Conservation (phyloP, 257 asterid species). For the Fraxinus americana region DNA sequence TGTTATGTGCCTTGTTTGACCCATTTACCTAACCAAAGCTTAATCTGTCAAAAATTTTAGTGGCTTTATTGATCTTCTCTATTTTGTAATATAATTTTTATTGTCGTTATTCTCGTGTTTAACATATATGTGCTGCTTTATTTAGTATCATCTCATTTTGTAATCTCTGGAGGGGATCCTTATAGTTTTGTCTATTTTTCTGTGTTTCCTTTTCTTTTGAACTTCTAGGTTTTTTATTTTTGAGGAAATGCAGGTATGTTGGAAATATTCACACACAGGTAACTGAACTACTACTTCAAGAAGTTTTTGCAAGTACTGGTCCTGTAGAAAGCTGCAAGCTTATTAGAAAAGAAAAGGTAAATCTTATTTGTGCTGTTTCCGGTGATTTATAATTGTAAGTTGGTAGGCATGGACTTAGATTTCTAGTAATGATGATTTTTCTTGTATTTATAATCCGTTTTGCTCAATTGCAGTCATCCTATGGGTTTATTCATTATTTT, state of each 20-base stretch:
- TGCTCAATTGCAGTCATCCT: slow-evolving; percentile 46
- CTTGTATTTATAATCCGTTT: neutral
- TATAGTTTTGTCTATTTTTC: slow-evolving; percentile 26
- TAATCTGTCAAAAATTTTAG: neutral
- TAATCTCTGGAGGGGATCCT: slow-evolving; percentile 29
- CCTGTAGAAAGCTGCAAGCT: slow-evolving; percentile 3
- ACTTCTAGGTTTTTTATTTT: slow-evolving; percentile 29
- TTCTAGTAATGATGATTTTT: neutral
- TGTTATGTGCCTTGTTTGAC: slow-evolving; percentile 8
- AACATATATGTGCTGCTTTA: slow-evolving; percentile 11
- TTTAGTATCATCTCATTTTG: slow-evolving; percentile 23
- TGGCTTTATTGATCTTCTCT: slow-evolving; percentile 14
- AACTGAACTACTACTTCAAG: neutral
- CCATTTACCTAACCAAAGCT: neutral
- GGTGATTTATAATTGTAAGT: neutral
- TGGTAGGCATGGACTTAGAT: neutral
- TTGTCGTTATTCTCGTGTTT: slow-evolving; percentile 5
- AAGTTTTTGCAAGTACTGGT: neutral
- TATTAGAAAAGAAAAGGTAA: neutral
- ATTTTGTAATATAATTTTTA: slow-evolving; percentile 3
- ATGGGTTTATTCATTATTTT: slow-evolving; percentile 51
- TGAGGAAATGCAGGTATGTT: slow-evolving; percentile 8
- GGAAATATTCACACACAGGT: neutral
- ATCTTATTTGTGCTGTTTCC: neutral
- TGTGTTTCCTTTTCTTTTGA: slow-evolving; percentile 27